phyloP scores from a whole-genome alignment of 805 yeast genomes.

The Saccharomycopsis babjevae region DNA sequence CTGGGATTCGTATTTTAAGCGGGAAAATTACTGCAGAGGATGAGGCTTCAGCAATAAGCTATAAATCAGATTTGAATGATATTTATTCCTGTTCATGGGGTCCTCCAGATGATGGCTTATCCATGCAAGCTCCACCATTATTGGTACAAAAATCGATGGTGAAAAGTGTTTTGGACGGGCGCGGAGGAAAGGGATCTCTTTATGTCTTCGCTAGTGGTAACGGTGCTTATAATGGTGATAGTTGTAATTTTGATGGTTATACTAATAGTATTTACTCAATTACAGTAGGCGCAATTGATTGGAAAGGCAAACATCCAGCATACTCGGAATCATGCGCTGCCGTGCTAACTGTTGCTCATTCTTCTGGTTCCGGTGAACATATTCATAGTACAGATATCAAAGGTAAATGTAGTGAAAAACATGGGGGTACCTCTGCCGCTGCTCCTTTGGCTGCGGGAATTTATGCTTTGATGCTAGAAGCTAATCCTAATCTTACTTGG shows the following conservation, averaged over 20 bases:
- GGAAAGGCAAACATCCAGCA: constrained; percentile 74
- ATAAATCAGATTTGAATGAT: constrained; percentile 75
- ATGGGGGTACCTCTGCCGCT: constrained; percentile 98
- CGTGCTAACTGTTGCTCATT: constrained; percentile 85
- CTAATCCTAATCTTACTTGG: constrained; percentile 87
- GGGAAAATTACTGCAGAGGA: constrained; percentile 74
- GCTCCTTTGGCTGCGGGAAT: constrained; percentile 98
- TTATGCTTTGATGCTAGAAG: constrained; percentile 70
- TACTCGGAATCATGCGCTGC: constrained; percentile 94
- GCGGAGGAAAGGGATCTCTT: constrained; percentile 70
- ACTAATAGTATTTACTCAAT: constrained; percentile 92
- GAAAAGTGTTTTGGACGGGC: constrained; percentile 77
- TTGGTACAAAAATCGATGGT: constrained; percentile 73
- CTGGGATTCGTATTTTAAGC: constrained; percentile 84
- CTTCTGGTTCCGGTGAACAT: constrained; percentile 82
- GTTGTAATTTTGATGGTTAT: constrained; percentile 95
- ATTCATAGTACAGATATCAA: constrained; percentile 82
- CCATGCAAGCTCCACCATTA: constrained; percentile 76
- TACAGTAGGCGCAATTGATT: constrained; percentile 90
- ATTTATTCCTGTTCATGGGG: constrained; percentile 99
- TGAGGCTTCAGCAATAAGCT: constrained; percentile 82
- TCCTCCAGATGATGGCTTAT: constrained; percentile 83
- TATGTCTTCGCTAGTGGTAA: constrained; percentile 96
- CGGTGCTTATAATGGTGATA: constrained; percentile 75
- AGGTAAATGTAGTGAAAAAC: constrained; percentile 55